phyloP scores from a whole-genome alignment of 768 basidiomycete genomes.

The Calocybe cyanea region DNA sequence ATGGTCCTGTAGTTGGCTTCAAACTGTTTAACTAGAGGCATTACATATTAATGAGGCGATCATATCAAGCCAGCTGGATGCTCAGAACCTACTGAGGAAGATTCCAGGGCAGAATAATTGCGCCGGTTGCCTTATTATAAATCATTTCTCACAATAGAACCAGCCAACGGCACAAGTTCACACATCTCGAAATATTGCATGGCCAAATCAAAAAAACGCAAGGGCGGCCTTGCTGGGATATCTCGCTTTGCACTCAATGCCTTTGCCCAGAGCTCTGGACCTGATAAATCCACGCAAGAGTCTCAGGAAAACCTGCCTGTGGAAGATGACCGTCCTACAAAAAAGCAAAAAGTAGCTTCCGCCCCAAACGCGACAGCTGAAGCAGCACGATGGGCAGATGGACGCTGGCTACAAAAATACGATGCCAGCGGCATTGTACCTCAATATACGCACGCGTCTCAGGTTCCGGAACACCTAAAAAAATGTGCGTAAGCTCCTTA shows the following conservation, averaged over 20 bases:
- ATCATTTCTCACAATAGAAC: too few species aligned
- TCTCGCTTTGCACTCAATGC: conserved; percentile 39
- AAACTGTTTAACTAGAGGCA: too few species aligned
- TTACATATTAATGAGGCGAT: too few species aligned
- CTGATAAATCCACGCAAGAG: neutral
- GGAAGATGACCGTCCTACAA: conserved; percentile 24
- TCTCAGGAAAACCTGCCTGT: neutral
- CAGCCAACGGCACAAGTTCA: too few species aligned
- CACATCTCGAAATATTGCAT: too few species aligned
- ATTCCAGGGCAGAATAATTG: too few species aligned
- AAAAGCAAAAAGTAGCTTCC: conserved; percentile 30
- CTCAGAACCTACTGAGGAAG: too few species aligned
- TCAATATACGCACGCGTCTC: conserved; percentile 54
- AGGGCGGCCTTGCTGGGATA: conserved; percentile 40
- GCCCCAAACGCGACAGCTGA: conserved; percentile 8
- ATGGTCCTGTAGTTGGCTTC: too few species aligned
- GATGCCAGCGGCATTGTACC: conserved; percentile 75
- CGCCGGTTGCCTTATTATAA: too few species aligned
- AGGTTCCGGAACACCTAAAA: conserved; percentile 74
- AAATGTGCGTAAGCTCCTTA: conserved; percentile 73
- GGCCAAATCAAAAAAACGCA: conserved; percentile 29
- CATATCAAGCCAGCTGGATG: too few species aligned
- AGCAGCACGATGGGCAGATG: conserved; percentile 15
- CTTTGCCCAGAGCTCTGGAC: conserved; percentile 23
- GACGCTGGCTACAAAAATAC: conserved; percentile 37